Base-by-base conservation (phyloP, 805 yeast species). In the Blastobotrys americana region DNA sequence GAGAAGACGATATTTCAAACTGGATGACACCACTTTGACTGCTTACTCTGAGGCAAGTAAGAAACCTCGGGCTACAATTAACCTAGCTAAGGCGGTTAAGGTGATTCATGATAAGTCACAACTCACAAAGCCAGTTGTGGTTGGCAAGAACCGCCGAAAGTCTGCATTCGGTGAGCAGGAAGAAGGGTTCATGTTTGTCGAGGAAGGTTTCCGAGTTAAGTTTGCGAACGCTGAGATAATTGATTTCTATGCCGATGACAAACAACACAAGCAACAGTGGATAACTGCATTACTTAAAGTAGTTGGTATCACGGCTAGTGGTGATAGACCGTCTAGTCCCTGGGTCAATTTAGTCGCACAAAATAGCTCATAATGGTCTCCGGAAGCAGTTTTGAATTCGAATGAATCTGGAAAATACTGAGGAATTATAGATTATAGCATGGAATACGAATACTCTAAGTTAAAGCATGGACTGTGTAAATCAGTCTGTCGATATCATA, bases 191-290 rank as follows among this genome's bases (percentile, higher is more conserved):
- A 35, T 47, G 43, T 47, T 47, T 40, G 52, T 53, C 56, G 78
- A 82, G 48, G 82, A 84, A 49, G 80, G 88, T 9, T 86, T 89
- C 71, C 81, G 81, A 56, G 64, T 89, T 40, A 67, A 70, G 49
- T 89, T 89, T 62, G 73, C 77, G 35, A 84, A 89, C 58, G 89
- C 86, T 3, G 97, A 89, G 62, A 68, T 76, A 3, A 83, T 89
- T 42, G 84, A 80, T 51, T 85, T 90, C 61, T 85, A 84, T n/a
- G 90, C 96, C 15, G 93, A 86, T 43, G 76, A 80, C 37, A 71
- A 67, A 38, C 68, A 61, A 15, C 81, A 77, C 42, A 82, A 80
- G 64, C 58, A 64, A 25, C 66, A 68, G 43, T 90, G 97, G 97
- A 73, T 82, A 41, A 51, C 60, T 1, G 62, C 70, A 1, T 63